These are phyloP conservation scores for Aquilaria sinensis DNA, from an alignment of 345 rosid species.

Conservation along the genomic window DNA sequence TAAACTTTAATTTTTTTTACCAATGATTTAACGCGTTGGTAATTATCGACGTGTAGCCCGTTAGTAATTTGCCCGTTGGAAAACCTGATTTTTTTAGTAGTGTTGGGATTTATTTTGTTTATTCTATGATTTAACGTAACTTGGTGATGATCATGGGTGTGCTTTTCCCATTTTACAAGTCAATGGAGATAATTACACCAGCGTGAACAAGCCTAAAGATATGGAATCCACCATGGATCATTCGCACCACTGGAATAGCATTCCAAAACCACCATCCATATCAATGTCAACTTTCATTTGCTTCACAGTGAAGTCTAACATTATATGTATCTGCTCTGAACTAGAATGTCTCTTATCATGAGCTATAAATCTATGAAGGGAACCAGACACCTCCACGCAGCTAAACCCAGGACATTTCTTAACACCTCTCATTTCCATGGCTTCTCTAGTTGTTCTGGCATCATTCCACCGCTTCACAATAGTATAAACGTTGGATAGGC, in stretches of 20 bases:
- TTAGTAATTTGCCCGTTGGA: no score
- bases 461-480: conserved; percentile 49
- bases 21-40: no score
- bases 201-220: no score
- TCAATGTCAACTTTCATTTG: conserved; percentile 36
- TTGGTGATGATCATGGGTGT: no score
- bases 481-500: conserved; percentile 64
- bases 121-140: no score
- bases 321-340: conserved; percentile 31
- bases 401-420: conserved; percentile 77
- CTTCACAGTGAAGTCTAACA: conserved; percentile 30
- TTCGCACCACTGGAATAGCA: background rate
- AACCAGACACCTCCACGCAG: conserved; percentile 42
- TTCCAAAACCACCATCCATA: conserved; percentile 1
- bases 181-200: no score
- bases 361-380: conserved; percentile 54
- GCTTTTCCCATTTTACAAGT: no score
- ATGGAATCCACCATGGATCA: no score
- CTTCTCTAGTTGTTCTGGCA: conserved; percentile 51
- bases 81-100: no score
- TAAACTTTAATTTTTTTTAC: no score
- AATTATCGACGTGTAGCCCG: no score
- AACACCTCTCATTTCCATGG: conserved; percentile 78
- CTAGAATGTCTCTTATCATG: conserved; percentile 50
- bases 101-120: no score